These are phyloP conservation scores for Tephrocybe sp. DNA, from an alignment of 768 basidiomycete species.

Conservation along the genomic window DNA sequence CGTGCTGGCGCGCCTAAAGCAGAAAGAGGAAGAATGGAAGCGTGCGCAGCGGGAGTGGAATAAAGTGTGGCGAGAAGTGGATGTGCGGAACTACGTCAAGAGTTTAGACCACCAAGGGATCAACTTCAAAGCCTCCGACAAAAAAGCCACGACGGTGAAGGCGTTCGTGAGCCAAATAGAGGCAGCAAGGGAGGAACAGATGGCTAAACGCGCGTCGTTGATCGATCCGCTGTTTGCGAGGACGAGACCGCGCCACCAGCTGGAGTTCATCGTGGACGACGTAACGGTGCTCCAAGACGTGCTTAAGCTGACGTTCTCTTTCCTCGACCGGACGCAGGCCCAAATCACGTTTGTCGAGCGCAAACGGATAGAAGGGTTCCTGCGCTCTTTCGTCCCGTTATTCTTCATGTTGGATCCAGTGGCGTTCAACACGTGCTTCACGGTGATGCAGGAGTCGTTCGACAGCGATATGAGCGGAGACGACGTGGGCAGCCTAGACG, in stretches of 20 bases:
- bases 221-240: conserved; percentile 56
- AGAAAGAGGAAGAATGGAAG: conserved; percentile 99
- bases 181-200: conserved; percentile 77
- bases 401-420: conserved; percentile 75
- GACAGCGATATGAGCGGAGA: conserved; percentile 57
- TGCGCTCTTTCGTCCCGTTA: conserved; percentile 73
- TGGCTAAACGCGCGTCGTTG: conserved; percentile 64
- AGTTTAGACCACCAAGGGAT: conserved; percentile 93
- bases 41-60: conserved; percentile 98
- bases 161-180: conserved; percentile 84
- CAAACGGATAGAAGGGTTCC: conserved; percentile 77
- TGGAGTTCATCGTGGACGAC: conserved; percentile 77
- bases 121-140: conserved; percentile 86
- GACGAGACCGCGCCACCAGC: conserved; percentile 70
- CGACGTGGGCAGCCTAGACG: conserved; percentile 35
- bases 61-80: conserved; percentile 96
- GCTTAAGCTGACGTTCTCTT: conserved; percentile 85
- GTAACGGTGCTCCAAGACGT: conserved; percentile 78
- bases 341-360: conserved; percentile 72
- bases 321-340: conserved; percentile 84
- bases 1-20: conserved; percentile 84
- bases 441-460: conserved; percentile 49
- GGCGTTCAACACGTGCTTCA: conserved; percentile 68
- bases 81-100: conserved; percentile 91
- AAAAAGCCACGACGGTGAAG: conserved; percentile 76